Evolutionary conservation across 345 rosid species (phyloP).

Genomic region (Linum trigynum): DNA sequence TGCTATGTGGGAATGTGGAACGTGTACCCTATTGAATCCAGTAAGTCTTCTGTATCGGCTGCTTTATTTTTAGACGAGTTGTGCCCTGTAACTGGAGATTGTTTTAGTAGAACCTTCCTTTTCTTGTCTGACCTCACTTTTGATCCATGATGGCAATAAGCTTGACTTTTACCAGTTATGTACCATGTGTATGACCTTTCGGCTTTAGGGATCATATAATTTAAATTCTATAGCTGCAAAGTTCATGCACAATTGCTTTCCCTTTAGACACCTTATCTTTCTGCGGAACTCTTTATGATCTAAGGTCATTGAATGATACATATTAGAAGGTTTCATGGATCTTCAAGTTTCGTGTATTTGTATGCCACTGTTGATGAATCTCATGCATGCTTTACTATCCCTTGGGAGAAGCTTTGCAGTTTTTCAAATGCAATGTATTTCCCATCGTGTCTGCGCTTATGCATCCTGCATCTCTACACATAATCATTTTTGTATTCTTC

Average conservation of each 20-base stretch:
- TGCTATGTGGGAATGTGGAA: slow-evolving; percentile 61
- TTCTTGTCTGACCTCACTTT: neutral
- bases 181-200: no score
- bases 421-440: no score
- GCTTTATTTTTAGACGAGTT: neutral
- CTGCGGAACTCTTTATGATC: neutral
- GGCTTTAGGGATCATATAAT: no score
- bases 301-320: no score
- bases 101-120: neutral
- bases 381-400: no score
- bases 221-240: neutral
- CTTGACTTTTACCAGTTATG: neutral
- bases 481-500: no score
- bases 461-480: no score
- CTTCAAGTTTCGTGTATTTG: no score
- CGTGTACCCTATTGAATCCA: slow-evolving; percentile 67
- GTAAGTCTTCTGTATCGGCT: slow-evolving; percentile 32
- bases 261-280: neutral
- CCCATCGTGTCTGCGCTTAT: no score
- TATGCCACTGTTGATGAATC: no score
- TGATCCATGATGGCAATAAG: neutral
- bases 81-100: neutral
- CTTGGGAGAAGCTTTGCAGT: no score
- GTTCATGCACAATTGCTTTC: neutral
- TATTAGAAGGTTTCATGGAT: neutral